These are phyloP conservation scores for Hypoxylon lienhwacheense DNA, from an alignment of 495 filamentous ascomycete species.

Conservation along the genomic window DNA sequence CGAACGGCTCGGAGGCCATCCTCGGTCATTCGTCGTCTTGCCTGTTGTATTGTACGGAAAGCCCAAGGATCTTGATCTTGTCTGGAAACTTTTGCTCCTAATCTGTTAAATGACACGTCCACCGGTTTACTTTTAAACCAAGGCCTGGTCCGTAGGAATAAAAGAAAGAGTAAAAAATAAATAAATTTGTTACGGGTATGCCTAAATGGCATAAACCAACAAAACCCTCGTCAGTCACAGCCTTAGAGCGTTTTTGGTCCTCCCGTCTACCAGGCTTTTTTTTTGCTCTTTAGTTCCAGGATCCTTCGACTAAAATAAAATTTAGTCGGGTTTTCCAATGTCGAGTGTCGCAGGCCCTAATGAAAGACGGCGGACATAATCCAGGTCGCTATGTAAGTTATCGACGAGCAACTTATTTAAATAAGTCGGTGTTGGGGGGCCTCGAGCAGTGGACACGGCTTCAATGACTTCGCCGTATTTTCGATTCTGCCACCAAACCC, in stretches of 20 bases:
- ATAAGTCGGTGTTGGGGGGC: constrained; percentile 15
- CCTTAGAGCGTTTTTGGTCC: constrained; percentile 3
- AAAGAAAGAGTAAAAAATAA: too few species aligned
- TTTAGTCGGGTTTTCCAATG: not conserved
- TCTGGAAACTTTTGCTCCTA: not conserved
- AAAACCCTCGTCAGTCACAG: constrained; percentile 18
- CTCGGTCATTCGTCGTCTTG: constrained; percentile 4
- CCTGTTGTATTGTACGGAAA: not conserved
- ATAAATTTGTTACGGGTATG: constrained; percentile 3
- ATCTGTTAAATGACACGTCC: constrained; percentile 15
- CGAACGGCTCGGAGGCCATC: constrained; percentile 15
- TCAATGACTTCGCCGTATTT: constrained; percentile 17
- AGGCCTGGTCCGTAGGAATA: not conserved
- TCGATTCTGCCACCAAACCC: constrained; percentile 14
- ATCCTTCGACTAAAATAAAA: constrained; percentile 21
- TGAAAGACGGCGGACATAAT: constrained; percentile 7
- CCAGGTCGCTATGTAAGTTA: constrained; percentile 7
- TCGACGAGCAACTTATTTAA: constrained; percentile 4
- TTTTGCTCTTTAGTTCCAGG: constrained; percentile 10
- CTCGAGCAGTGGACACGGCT: constrained; percentile 13
- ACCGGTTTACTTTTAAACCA: not conserved
- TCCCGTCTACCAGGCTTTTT: constrained; percentile 7
- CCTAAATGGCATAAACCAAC: constrained; percentile 18
- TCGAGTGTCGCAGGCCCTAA: constrained; percentile 15
- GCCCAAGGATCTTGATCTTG: not conserved